Percentiles rank a stretch among this genome's conserved stretches.
Conservation (phyloP, 2,329 filamentous ascomycete genomes). For the Pseudogymnoascus sp. region DNA sequence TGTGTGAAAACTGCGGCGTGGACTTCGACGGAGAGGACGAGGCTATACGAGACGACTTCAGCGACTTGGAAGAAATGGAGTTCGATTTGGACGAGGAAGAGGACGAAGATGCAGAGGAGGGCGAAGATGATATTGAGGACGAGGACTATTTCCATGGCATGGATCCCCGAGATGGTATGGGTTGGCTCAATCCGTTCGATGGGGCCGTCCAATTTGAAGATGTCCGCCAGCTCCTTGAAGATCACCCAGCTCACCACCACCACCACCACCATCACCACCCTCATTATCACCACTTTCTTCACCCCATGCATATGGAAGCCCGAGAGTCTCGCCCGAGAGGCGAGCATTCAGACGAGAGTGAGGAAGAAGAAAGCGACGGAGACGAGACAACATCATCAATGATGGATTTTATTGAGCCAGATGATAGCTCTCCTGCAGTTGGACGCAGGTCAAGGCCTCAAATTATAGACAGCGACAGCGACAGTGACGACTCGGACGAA, state of each 20-base stretch:
- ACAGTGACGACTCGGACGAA: conserved; percentile 15
- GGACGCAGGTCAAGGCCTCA: conserved; percentile 6
- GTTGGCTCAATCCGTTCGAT: not conserved
- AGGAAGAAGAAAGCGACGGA: conserved; percentile 8
- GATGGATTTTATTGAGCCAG: conserved; percentile 11
- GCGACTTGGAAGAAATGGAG: conserved; percentile 34
- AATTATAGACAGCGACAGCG: conserved; percentile 9
- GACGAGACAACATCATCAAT: conserved; percentile 13
- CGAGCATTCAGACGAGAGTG: conserved; percentile 11
- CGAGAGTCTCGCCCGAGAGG: conserved; percentile 12
- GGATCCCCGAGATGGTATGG: not conserved
- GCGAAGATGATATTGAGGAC: not conserved
- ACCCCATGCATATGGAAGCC: not conserved
- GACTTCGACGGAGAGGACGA: conserved; percentile 35
- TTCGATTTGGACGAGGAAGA: conserved; percentile 27
- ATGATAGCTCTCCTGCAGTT: not conserved
- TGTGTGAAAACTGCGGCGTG: conserved; percentile 47
- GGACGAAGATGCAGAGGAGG: conserved; percentile 16
- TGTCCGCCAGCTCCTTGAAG: not conserved
- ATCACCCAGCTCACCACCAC: conserved; percentile 8
- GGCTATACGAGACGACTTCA: conserved; percentile 34
- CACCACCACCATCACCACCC: conserved; percentile 12
- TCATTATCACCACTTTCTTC: not conserved
- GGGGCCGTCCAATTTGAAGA: not conserved
- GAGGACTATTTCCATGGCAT: conserved; percentile 1